Conservation (phyloP, 2,329 filamentous ascomycete species). For the Fusarium anguioides region DNA sequence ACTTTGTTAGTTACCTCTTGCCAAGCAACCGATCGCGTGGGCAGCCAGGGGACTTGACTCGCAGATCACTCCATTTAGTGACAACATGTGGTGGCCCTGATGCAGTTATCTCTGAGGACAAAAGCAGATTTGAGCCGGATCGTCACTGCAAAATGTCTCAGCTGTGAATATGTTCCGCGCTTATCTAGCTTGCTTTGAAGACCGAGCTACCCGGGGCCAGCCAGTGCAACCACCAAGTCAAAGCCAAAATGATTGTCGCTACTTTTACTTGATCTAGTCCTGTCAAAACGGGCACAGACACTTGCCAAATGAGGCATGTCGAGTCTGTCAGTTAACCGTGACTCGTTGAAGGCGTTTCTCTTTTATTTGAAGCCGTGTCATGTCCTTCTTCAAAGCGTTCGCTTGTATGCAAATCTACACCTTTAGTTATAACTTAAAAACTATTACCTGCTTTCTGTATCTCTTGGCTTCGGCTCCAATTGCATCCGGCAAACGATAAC, state of each 20-base stretch:
- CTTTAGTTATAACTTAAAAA: neutral
- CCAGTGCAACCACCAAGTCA: no score
- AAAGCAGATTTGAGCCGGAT: neutral
- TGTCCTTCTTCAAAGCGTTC: constrained; percentile 5
- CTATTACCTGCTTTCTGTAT: neutral
- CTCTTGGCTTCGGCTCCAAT: no score
- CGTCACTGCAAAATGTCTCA: constrained; percentile 4
- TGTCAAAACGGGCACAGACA: constrained; percentile 1
- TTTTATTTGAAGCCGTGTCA: neutral
- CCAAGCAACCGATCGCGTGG: constrained; percentile 24
- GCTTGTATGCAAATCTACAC: constrained; percentile 14
- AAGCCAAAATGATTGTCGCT: neutral
- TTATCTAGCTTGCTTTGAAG: neutral
- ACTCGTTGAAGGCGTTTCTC: neutral
- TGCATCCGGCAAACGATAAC: neutral
- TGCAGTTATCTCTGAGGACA: neutral
- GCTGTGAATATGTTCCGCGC: neutral
- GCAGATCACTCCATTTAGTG: constrained; percentile 8
- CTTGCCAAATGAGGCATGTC: constrained; percentile 13
- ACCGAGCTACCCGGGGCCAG: constrained; percentile 4
- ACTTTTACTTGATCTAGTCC: neutral
- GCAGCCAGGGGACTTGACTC: constrained; percentile 22
- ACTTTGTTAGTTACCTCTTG: constrained; percentile 13
- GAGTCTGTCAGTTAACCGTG: neutral
- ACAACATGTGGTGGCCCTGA: neutral